phyloP scores from a whole-genome alignment of 345 rosid species.

The Eutrema yunnanense region DNA sequence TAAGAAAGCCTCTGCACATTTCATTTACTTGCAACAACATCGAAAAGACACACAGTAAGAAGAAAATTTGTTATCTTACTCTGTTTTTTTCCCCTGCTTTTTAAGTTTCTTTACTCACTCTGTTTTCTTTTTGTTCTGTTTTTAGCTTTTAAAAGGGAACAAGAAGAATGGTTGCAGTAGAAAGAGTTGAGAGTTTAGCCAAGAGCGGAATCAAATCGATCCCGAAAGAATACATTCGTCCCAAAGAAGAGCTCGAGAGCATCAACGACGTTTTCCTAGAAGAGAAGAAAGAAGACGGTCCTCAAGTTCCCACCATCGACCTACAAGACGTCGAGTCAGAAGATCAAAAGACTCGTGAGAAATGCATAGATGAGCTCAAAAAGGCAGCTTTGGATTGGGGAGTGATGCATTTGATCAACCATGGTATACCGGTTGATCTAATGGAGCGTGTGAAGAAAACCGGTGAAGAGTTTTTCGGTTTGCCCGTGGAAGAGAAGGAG shows the following conservation, averaged over 20 bases:
- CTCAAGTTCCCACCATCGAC: slow-evolving; percentile 78
- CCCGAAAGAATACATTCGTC: slow-evolving; percentile 75
- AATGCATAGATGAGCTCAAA: slow-evolving; percentile 47
- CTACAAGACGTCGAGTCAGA: slow-evolving; percentile 52
- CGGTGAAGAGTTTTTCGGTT: slow-evolving; percentile 57
- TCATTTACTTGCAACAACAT: slow-evolving; percentile 4
- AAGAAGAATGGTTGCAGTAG: slow-evolving; percentile 29
- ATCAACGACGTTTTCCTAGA: slow-evolving; percentile 72
- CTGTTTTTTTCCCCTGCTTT: slow-evolving; percentile 19
- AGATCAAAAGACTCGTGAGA: slow-evolving; percentile 39
- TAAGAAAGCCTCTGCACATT: neutral
- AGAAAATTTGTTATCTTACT: neutral
- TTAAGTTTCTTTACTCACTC: neutral
- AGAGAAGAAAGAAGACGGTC: slow-evolving; percentile 70
- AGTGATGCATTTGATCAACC: slow-evolving; percentile 92
- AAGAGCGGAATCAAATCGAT: slow-evolving; percentile 67
- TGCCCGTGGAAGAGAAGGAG: slow-evolving; percentile 81
- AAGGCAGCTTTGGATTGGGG: slow-evolving; percentile 79
- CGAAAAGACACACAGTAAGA: neutral
- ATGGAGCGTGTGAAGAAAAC: slow-evolving; percentile 58
- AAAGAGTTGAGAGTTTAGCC: slow-evolving; percentile 68
- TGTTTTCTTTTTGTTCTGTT: slow-evolving; percentile 4
- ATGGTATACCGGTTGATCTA: slow-evolving; percentile 59
- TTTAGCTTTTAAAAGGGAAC: neutral
- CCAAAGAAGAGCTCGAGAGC: slow-evolving; percentile 66